A percentile compares a stretch with the other conserved stretches of the same genome.
These are phyloP conservation scores for Ceratobasidium theobromae DNA, from an alignment of 1,284 basidiomycete genomes.

Conservation along the genomic window DNA sequence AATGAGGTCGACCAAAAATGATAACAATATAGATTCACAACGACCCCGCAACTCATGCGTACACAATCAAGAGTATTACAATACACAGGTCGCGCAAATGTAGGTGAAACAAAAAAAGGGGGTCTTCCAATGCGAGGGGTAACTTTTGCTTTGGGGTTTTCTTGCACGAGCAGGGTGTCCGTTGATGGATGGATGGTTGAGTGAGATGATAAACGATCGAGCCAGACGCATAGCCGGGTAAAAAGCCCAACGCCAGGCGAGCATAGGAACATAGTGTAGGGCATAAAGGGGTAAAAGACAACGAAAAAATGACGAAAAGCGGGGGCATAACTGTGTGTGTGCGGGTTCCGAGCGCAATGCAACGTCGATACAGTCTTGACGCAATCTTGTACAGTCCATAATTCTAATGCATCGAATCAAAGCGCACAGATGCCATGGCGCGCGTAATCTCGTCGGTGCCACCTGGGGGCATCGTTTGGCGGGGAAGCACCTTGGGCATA, in stretches of 20 bases:
- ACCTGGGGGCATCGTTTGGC: conserved; percentile 27
- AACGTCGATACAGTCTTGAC: background rate
- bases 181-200: conserved; percentile 3
- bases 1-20: background rate
- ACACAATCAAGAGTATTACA: conserved; percentile 21
- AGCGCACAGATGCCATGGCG: conserved; percentile 34
- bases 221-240: background rate
- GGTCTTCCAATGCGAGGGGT: conserved; percentile 29
- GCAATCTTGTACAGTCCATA: background rate
- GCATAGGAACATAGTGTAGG: conserved; percentile 4
- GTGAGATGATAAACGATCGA: conserved; percentile 17
- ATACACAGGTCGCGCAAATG: conserved; percentile 6
- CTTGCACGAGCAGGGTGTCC: conserved; percentile 28
- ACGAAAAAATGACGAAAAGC: background rate
- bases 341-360: too few species aligned
- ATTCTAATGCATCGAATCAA: conserved; percentile 33
- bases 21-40: conserved; percentile 29
- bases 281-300: background rate
- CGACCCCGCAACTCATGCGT: conserved; percentile 27
- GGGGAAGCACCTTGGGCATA: conserved; percentile 20
- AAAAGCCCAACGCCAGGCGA: background rate
- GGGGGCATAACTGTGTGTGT: background rate
- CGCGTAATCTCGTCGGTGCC: conserved; percentile 34
- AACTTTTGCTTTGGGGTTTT: conserved; percentile 33
- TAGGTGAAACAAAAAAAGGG: background rate